Evolutionary conservation across 2,329 filamentous ascomycete genomes (phyloP).

Genomic region (Pseudogymnoascus sp.): DNA sequence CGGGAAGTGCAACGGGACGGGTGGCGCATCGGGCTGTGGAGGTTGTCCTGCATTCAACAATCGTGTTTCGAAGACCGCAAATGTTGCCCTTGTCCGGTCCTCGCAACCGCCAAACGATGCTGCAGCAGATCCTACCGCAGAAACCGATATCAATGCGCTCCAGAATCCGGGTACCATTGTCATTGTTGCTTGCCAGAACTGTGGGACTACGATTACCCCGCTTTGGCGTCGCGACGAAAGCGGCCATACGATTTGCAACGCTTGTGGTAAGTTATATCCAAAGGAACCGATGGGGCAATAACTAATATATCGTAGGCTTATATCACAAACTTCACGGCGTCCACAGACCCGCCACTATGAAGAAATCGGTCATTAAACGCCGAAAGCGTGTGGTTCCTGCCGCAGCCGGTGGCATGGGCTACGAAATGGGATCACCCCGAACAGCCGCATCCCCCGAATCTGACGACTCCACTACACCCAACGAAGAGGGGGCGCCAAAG

Average conservation of each 20-base stretch:
- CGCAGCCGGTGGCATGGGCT: constrained; percentile 37
- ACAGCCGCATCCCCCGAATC: constrained; percentile 24
- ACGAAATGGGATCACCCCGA: constrained; percentile 17
- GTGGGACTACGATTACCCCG: constrained; percentile 90
- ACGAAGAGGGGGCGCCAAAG: constrained; percentile 26
- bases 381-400: constrained; percentile 90
- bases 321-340: constrained; percentile 95
- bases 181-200: constrained; percentile 93
- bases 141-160: constrained; percentile 43
- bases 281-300: background rate
- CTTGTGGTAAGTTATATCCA: constrained; percentile 66
- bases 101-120: constrained; percentile 20
- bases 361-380: constrained; percentile 93
- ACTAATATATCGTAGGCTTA: constrained; percentile 50
- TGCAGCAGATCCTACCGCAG: constrained; percentile 29
- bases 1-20: constrained; percentile 91
- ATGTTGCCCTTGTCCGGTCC: constrained; percentile 46
- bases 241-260: constrained; percentile 96
- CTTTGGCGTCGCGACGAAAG: constrained; percentile 91
- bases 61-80: constrained; percentile 78
- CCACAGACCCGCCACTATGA: constrained; percentile 95
- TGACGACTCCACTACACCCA: constrained; percentile 16
- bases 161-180: constrained; percentile 42
- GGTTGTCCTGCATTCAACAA: constrained; percentile 98
- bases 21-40: constrained; percentile 87